Evolutionary conservation across 257 asterid species (phyloP).

Genomic region (Gentiana straminea): DNA sequence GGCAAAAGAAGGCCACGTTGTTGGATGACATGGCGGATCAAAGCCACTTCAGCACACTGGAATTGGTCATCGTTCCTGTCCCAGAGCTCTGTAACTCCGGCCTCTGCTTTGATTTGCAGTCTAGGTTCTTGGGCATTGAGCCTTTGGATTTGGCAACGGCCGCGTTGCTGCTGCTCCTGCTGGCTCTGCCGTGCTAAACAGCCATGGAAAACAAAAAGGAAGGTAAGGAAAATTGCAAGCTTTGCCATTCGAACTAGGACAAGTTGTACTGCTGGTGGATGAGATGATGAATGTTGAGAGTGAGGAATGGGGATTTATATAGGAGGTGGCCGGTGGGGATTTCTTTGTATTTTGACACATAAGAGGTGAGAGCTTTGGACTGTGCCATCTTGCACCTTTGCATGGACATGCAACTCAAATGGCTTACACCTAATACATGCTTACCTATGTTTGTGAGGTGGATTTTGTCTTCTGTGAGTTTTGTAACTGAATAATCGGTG

Average conservation of each 20-base stretch:
- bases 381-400: slow-evolving; percentile 46
- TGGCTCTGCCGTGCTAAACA: slow-evolving; percentile 7
- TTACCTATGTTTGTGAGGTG: too few species aligned
- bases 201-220: slow-evolving; percentile 26
- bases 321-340: background rate
- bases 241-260: slow-evolving; percentile 1
- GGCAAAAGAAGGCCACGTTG: slow-evolving; percentile 37
- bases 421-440: slow-evolving; percentile 28
- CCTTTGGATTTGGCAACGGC: slow-evolving; percentile 33
- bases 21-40: slow-evolving; percentile 34
- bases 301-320: slow-evolving; percentile 22
- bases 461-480: too few species aligned
- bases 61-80: slow-evolving; percentile 33
- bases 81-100: slow-evolving; percentile 48
- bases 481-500: too few species aligned
- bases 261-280: background rate
- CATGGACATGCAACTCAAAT: slow-evolving; percentile 25
- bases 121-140: slow-evolving; percentile 40
- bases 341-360: slow-evolving; percentile 24
- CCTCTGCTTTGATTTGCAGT: slow-evolving; percentile 30
- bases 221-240: background rate
- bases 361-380: slow-evolving; percentile 2
- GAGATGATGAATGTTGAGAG: slow-evolving; percentile 1
- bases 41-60: slow-evolving; percentile 52
- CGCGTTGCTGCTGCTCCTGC: slow-evolving; percentile 18